Evolutionary conservation across 306 rosid genomes (phyloP).

Genomic region (Fagus crenata): DNA sequence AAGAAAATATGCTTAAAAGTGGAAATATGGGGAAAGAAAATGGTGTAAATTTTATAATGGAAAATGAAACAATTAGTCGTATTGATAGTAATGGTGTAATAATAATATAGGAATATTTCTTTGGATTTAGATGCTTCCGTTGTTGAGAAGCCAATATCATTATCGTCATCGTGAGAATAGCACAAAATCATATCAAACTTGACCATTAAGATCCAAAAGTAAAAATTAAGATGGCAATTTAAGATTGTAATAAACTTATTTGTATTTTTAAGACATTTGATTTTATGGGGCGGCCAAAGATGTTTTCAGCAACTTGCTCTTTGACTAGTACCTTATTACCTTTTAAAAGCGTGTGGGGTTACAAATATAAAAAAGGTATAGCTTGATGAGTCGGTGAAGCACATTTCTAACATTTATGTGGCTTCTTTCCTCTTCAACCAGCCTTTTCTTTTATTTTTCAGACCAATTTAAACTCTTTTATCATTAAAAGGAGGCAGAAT

Average conservation of each 20-base stretch:
- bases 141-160: no score
- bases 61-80: no score
- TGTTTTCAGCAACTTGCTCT: constrained; percentile 7
- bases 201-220: no score
- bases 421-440: neutral
- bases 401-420: constrained; percentile 14
- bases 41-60: no score
- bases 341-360: constrained; percentile 28
- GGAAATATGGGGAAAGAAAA: neutral
- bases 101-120: no score
- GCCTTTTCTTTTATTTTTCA: neutral
- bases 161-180: no score
- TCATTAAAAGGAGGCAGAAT: neutral
- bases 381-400: constrained; percentile 36
- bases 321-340: neutral
- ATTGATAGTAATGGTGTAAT: no score
- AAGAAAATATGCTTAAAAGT: no score
- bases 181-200: no score
- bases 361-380: constrained; percentile 4
- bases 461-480: neutral
- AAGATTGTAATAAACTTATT: no score
- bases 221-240: no score
- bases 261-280: neutral
- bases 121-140: no score
- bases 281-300: neutral